These are phyloP conservation scores for Herpetomonas samuelpessoai DNA, from an alignment of 208 protist species.

Conservation along the genomic window DNA sequence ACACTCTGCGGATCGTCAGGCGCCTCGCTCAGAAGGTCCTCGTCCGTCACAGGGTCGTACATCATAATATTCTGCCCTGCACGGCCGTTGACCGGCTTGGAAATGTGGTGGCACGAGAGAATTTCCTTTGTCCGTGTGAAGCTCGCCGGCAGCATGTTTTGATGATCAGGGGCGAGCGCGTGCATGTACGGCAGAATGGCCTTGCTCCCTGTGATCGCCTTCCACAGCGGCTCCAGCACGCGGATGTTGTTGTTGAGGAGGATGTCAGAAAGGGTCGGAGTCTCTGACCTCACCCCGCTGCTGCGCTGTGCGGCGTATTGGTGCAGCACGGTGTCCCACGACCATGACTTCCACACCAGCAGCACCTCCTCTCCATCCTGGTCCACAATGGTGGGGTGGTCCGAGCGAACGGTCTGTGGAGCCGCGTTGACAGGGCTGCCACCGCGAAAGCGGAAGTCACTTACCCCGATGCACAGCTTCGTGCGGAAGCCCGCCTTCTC, in stretches of 20 bases:
- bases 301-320: slow-evolving; percentile 36
- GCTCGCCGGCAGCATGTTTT: slow-evolving; percentile 60
- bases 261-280: slow-evolving; percentile 63
- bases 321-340: slow-evolving; percentile 77
- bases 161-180: slow-evolving; percentile 45
- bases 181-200: slow-evolving; percentile 78
- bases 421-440: slow-evolving; percentile 12
- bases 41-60: slow-evolving; percentile 56
- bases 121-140: slow-evolving; percentile 60
- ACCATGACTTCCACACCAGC: slow-evolving; percentile 88
- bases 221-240: slow-evolving; percentile 82
- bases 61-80: slow-evolving; percentile 76
- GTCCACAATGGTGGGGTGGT: slow-evolving; percentile 55
- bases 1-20: slow-evolving; percentile 19
- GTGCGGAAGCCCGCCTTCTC: slow-evolving; percentile 56
- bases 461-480: slow-evolving; percentile 63
- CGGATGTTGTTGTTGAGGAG: slow-evolving; percentile 69
- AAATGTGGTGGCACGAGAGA: slow-evolving; percentile 50
- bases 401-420: slow-evolving; percentile 19
- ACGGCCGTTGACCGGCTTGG: slow-evolving; percentile 77
- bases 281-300: neutral
- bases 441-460: slow-evolving; percentile 40
- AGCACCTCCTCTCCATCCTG: slow-evolving; percentile 60
- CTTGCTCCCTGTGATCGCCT: slow-evolving; percentile 74
- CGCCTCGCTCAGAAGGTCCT: slow-evolving; percentile 24